Evolutionary conservation across 345 rosid species (phyloP).

Genomic region (Rhizophora mangle): DNA sequence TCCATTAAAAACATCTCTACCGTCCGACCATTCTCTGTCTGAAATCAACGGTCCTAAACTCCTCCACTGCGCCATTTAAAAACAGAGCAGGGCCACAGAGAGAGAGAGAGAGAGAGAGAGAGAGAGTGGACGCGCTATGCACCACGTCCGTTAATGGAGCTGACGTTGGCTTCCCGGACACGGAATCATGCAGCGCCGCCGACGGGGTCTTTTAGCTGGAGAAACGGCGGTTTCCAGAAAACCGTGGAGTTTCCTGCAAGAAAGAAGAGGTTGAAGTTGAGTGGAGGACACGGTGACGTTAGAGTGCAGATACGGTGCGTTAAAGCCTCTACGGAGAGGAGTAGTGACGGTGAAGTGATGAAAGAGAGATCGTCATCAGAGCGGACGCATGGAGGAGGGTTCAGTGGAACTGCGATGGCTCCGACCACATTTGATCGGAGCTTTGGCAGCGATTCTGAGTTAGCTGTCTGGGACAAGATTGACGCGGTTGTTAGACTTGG

Average conservation of each 20-base stretch:
- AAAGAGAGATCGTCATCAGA: slow-evolving; percentile 37
- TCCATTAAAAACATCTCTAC: background rate
- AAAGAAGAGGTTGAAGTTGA: slow-evolving; percentile 23
- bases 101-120: background rate
- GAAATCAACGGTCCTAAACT: background rate
- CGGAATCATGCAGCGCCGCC: slow-evolving; percentile 9
- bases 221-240: slow-evolving; percentile 17
- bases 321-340: slow-evolving; percentile 44
- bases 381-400: slow-evolving; percentile 30
- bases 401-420: slow-evolving; percentile 59
- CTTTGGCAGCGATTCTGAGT: slow-evolving; percentile 56
- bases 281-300: slow-evolving; percentile 1
- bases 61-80: background rate
- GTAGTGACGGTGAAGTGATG: slow-evolving; percentile 44
- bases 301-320: slow-evolving; percentile 22
- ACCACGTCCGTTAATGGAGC: slow-evolving; percentile 37
- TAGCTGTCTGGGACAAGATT: slow-evolving; percentile 88
- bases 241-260: slow-evolving; percentile 25
- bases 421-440: slow-evolving; percentile 67
- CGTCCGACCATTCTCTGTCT: background rate
- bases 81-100: background rate
- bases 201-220: slow-evolving; percentile 30
- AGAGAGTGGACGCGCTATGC: background rate
- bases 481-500: slow-evolving; percentile 84
- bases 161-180: slow-evolving; percentile 39